Evolutionary conservation across 345 rosid genomes (phyloP).

Genomic region (Jatropha curcas): DNA sequence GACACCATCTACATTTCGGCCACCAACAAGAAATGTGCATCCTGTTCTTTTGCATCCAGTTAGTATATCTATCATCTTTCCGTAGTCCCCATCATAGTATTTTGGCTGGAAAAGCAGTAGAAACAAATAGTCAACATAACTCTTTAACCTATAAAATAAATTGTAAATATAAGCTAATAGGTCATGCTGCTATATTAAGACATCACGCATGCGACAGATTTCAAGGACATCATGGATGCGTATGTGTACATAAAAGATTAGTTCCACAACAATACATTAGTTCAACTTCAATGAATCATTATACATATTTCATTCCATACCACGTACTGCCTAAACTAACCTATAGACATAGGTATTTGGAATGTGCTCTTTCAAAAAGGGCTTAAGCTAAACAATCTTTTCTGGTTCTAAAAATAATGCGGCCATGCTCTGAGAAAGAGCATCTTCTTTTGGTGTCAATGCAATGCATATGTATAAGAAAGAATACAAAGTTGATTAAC

Average conservation of each 20-base stretch:
- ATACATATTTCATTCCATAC: background rate
- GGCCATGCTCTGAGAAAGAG: background rate
- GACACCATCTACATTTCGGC: conserved; percentile 76
- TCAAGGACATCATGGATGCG: no score
- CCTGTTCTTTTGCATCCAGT: conserved; percentile 68
- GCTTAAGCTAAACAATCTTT: background rate
- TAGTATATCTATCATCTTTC: conserved; percentile 72
- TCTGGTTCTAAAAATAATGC: background rate
- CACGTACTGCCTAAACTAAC: background rate
- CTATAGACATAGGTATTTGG: background rate
- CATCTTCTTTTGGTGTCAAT: background rate
- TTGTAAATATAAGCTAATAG: background rate
- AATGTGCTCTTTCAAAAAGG: background rate
- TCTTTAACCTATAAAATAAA: background rate
- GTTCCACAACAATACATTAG: no score
- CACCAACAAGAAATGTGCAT: conserved; percentile 83
- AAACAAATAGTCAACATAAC: conserved; percentile 7
- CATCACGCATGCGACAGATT: no score
- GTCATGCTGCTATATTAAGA: background rate
- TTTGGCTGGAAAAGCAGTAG: conserved; percentile 59
- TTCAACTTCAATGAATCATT: background rate
- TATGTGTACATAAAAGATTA: no score
- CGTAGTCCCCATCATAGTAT: conserved; percentile 65
- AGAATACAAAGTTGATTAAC: background rate
- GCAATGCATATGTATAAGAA: background rate